phyloP scores from a whole-genome alignment of 306 rosid genomes.

The Herpetospermum pedunculosum region DNA sequence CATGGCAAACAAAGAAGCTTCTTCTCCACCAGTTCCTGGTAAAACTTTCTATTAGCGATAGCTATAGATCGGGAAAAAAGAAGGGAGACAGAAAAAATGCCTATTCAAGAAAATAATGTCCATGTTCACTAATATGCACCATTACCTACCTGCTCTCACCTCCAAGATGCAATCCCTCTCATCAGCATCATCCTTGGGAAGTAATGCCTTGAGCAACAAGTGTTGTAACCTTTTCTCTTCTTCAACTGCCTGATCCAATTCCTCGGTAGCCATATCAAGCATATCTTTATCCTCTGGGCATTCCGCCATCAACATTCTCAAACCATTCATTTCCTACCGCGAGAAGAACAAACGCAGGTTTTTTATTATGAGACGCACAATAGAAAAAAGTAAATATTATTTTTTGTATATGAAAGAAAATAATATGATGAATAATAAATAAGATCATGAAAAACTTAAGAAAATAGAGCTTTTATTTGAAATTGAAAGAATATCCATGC shows the following conservation, averaged over 20 bases:
- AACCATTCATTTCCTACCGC: constrained; percentile 56
- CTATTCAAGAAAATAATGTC: not conserved
- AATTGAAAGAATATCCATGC: too few relatives aligned
- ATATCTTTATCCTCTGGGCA: constrained; percentile 73
- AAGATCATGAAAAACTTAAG: too few relatives aligned
- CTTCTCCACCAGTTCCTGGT: constrained; percentile 88
- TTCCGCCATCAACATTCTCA: constrained; percentile 56
- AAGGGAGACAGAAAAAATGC: not conserved
- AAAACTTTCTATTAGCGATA: not conserved
- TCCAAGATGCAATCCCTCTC: constrained; percentile 92
- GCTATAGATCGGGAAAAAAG: constrained; percentile 4
- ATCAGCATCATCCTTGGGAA: constrained; percentile 92
- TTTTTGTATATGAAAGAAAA: too few relatives aligned
- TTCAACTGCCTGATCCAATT: constrained; percentile 41
- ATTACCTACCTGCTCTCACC: constrained; percentile 97
- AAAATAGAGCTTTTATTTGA: too few relatives aligned
- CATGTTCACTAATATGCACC: not conserved
- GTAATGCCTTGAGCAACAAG: constrained; percentile 55
- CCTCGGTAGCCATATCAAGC: constrained; percentile 67
- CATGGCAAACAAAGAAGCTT: constrained; percentile 93
- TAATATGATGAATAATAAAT: too few relatives aligned
- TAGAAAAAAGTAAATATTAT: too few relatives aligned
- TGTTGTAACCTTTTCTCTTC: constrained; percentile 53
- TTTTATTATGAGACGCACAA: too few relatives aligned
- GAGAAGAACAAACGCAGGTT: too few relatives aligned